Base-by-base conservation (phyloP, 495 filamentous ascomycete genomes). In the Penicillium desertorum region DNA sequence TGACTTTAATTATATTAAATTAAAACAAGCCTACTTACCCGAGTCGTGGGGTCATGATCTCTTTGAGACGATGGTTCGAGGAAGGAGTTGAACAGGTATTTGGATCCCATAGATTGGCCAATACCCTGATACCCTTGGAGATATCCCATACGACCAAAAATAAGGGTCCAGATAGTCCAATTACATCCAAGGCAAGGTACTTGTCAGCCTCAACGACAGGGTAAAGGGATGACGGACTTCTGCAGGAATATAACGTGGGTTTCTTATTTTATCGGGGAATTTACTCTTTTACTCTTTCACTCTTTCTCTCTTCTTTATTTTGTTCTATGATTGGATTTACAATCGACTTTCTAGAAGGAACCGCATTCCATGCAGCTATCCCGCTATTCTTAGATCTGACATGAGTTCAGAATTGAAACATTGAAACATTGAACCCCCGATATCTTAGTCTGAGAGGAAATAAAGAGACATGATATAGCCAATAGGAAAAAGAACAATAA, bases 241-340 rank as follows among this genome's bases (percentile, higher is more conserved):
- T 64, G 56, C 64, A 66, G 49, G 58, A 56, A 51, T 42, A 36
- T 51, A 67, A 67, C 64, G 62, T 67, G 58, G 58, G 54, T 55
- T 62, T 64, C 64, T 67, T 67, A 62, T 65, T 62, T 64, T 61
- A 56, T 61, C 57, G 48, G 19, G 12, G 42, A 19, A 45, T 17
- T 23, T 50, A 25, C 8, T 20, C 5, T 48, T 47, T 32, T 7
- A 30, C 30, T 32, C 23, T 50, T 5, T 22, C 39, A 2, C 45
- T 20, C 8, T 43, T 47, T 30, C 6, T 7, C 34, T 16, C 3
- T 50, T 23, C n/a, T 2, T n/a, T 16, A 3, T 39, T 39, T n/a
- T 39, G 3, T 34, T 19, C 16, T 19, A 25, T 34, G 17, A 36
- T 34, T 37, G n/a, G 27, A 37, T 37, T 50, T 10, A 12, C 22